Evolutionary conservation across 495 filamentous ascomycete species (phyloP), one percentile per base, ranked within the genome.

Genomic region (Xylaria scruposa): DNA sequence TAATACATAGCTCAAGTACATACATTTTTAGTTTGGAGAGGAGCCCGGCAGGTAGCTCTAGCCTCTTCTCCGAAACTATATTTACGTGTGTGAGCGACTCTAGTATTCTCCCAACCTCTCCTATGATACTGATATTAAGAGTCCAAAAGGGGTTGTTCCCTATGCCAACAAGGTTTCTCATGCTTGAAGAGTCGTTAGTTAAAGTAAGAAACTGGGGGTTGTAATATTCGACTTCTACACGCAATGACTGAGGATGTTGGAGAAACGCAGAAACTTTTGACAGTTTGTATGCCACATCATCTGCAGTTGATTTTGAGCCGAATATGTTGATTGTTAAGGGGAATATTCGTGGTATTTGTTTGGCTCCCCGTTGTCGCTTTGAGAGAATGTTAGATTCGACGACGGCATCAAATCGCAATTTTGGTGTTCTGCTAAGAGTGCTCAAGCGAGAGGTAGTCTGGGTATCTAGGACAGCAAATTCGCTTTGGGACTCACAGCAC

Each of bases 221-320:
- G 24, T 47, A 24, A 47, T 64, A 64, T n/a, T 44, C 40, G 12
- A 46, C 13, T 12, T 19, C 40, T n/a, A 0, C 21, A 17, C 31
- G 13, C 38, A 46, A 10, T 7, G 40, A 64, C 12, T 64, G 40
- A 19, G 61, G 61, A 64, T 64, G 61, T 64, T 64, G 61, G 40
- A 64, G 61, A 64, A 42, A 64, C 15, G 40, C 40, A 40, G 61
- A 64, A 12, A 64, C 40, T 8, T 64, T 44, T n/a, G 61, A 64
- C 13, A 64, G 19, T 64, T 4, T 1, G 12, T 1, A 21, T 26
- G 61, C 61, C 40, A 64, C 61, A 4, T 31, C 40, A 1, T 46
- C 61, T 47, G 61, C 61, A 4, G 4, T 5, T 31, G 21, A 15
- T 31, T 1, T 44, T 5, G 61, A 40, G 40, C 61, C 61, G 24